phyloP scores from a whole-genome alignment of 2,329 filamentous ascomycete species.

The Neoscytalidium dimidiatum region DNA sequence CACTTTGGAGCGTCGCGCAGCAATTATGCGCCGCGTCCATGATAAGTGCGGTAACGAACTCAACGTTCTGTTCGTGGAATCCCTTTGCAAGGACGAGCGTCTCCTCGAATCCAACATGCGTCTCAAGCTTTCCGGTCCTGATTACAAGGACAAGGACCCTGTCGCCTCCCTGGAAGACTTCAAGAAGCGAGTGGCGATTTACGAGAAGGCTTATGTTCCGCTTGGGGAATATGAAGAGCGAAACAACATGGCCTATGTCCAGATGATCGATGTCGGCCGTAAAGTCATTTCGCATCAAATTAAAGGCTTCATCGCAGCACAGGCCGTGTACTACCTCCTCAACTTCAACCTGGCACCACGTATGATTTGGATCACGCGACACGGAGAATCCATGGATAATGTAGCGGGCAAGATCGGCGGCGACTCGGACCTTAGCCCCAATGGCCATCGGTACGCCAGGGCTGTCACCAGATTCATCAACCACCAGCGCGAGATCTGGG shows the following conservation, averaged over 20 bases:
- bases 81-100: constrained; percentile 81
- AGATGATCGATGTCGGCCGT: constrained; percentile 95
- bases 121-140: constrained; percentile 89
- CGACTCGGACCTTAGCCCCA: constrained; percentile 79
- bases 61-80: constrained; percentile 93
- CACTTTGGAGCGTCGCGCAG: constrained; percentile 80
- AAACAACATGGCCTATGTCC: constrained; percentile 90
- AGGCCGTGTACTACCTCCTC: constrained; percentile 90
- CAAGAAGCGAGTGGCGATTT: constrained; percentile 86
- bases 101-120: constrained; percentile 96
- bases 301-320: constrained; percentile 86
- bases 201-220: constrained; percentile 91
- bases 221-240: constrained; percentile 89
- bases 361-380: constrained; percentile 97
- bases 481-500: constrained; percentile 77
- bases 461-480: constrained; percentile 84
- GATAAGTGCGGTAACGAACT: constrained; percentile 79
- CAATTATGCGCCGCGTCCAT: constrained; percentile 81
- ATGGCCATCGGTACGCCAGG: constrained; percentile 76
- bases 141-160: constrained; percentile 94
- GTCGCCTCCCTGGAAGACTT: constrained; percentile 83
- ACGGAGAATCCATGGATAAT: constrained; percentile 90
- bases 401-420: constrained; percentile 85
- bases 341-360: constrained; percentile 96
- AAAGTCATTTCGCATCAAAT: constrained; percentile 91